Evolutionary conservation across 441 rosid species (phyloP), one percentile per base, ranked within the genome.

Genomic region (Gossypium aridum): DNA sequence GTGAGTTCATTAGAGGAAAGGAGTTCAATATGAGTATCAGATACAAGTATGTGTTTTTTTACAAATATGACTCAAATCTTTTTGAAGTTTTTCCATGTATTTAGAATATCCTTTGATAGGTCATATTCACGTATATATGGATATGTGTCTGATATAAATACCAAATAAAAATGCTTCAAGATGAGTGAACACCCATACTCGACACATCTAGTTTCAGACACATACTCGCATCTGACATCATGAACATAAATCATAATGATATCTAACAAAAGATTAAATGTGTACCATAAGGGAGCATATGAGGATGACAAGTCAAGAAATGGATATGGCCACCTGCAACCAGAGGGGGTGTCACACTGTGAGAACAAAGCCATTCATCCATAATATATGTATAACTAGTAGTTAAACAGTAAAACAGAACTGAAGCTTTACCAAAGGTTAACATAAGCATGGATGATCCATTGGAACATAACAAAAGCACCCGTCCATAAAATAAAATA

Each of bases 241-340:
- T 2, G 8, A 37, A 20, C n/a, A 43, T 12, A 22, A 47, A 45
- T 17, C 13, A 39, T 4, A 22, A 14, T 10, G 34, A 67, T 37
- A 45, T 12, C 45, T 20, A 4, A 0, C 10, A 55, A 55, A 34
- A 31, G 70, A 10, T 45, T 54, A 62, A 37, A 43, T 25, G 64
- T 85, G 39, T 88, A 93, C 99, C 98, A 93, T 74, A 95, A 74
- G 34, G 97, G 95, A 70, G 99, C 93, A 73, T 83, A 84, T 6
- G 87, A 60, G 39, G 91, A 83, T 62, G 96, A 88, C 77, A 95
- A 74, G 84, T 93, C 96, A 47, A 93, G 93, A 83, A 95, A 91
- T 53, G 92, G 88, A 84, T 95, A 95, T 6, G 98, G 98, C 99
- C 98, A 95, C 97, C 98, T 94, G 77, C 62, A 64, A 76, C 74